Evolutionary conservation across 2,329 filamentous ascomycete species (phyloP).

Genomic region (Bisporella sp.): DNA sequence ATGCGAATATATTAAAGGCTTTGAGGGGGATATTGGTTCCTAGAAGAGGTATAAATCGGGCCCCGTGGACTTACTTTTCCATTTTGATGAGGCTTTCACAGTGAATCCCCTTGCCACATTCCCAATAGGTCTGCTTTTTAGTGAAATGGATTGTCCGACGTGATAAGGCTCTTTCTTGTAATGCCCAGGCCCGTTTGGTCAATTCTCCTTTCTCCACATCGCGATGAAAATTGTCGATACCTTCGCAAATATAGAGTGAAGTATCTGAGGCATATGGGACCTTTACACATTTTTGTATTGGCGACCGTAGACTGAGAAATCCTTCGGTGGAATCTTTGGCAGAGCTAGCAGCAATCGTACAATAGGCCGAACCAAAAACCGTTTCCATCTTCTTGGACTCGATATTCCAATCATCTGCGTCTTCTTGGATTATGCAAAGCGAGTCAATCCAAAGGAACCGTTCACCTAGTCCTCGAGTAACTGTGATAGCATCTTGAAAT

Average conservation of each 20-base stretch:
- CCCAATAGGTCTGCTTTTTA: constrained; percentile 14
- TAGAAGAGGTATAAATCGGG: too few species aligned
- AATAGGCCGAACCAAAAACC: constrained; percentile 4
- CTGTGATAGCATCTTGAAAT: constrained; percentile 9
- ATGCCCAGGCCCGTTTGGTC: constrained; percentile 15
- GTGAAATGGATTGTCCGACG: constrained; percentile 16
- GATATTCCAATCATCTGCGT: constrained; percentile 1
- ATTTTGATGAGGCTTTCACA: constrained; percentile 1
- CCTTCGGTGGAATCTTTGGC: constrained; percentile 2
- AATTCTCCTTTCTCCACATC: constrained; percentile 1
- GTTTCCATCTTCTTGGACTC: constrained; percentile 7
- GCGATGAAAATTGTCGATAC: constrained; percentile 1
- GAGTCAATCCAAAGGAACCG: constrained; percentile 14
- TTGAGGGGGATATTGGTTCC: too few species aligned
- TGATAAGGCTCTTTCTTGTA: constrained; percentile 20
- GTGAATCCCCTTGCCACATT: constrained; percentile 11
- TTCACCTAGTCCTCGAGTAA: constrained; percentile 3
- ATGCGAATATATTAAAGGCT: neutral
- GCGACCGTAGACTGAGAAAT: constrained; percentile 1
- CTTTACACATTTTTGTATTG: neutral
- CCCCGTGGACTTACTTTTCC: neutral
- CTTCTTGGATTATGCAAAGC: constrained; percentile 18
- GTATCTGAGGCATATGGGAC: neutral
- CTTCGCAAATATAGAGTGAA: constrained; percentile 3
- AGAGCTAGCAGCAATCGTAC: constrained; percentile 6